Evolutionary conservation across 176 grass and related monocot species (phyloP).

Genomic region (Paspalum vaginatum): DNA sequence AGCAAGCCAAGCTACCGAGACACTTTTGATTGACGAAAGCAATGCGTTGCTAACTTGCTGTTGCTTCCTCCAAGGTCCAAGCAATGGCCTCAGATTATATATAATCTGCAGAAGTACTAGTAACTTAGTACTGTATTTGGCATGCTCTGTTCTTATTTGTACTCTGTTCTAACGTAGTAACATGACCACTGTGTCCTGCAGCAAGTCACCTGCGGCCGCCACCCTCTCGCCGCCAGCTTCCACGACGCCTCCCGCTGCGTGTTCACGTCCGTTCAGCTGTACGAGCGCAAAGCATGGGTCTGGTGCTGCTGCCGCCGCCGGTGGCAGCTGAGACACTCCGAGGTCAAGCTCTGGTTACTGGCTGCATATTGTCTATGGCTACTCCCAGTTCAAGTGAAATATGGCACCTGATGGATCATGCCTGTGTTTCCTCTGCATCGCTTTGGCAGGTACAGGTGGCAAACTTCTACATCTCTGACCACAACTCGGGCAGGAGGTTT

Average conservation of each 20-base stretch:
- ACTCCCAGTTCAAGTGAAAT: not conserved
- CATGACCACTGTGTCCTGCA: conserved; percentile 27
- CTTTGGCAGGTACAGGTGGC: conserved; percentile 56
- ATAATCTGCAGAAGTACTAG: not conserved
- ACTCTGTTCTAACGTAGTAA: too few relatives aligned
- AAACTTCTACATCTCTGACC: conserved; percentile 87
- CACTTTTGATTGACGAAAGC: conserved; percentile 49
- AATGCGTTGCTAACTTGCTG: not conserved
- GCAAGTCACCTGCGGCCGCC: conserved; percentile 90
- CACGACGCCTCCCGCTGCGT: conserved; percentile 66
- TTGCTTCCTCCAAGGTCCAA: not conserved
- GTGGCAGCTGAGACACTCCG: conserved; percentile 62
- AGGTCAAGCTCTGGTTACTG: conserved; percentile 34
- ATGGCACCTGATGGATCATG: not conserved
- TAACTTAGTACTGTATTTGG: not conserved
- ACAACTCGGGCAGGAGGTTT: conserved; percentile 71
- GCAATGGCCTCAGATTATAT: not conserved
- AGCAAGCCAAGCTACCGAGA: conserved; percentile 17
- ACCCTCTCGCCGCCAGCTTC: conserved; percentile 57
- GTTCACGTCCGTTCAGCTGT: conserved; percentile 68
- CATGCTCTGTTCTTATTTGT: not conserved
- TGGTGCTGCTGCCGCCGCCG: conserved; percentile 31
- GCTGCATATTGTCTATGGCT: not conserved
- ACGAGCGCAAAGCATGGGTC: conserved; percentile 54
- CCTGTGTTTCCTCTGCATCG: not conserved